Base-by-base conservation (phyloP, 1,284 basidiomycete genomes). In the Grifola frondosa region DNA sequence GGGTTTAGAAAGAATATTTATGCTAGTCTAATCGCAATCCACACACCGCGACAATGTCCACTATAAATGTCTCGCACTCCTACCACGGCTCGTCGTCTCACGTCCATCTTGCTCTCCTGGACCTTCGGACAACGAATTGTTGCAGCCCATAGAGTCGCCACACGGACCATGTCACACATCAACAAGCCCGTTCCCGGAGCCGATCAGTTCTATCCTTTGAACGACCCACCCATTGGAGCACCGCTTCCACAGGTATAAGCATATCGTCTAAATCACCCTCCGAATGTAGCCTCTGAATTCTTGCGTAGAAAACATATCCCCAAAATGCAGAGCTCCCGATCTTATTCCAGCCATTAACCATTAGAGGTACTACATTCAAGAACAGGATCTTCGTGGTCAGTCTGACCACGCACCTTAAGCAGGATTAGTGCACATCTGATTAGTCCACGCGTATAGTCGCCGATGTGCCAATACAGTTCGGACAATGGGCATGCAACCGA, bases 381-480 rank as follows among this genome's bases (percentile, higher is more conserved):
- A 89, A 91, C 61, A 70, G 82, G 33, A 80, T 88, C 32, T 81
- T 78, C 52, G 83, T 80, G 12, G 65, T 65, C 25, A 43, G 61
- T 47, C 19, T 19, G 19, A 9, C 34, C 26, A 30, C 20, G 24
- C 38, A 25, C 10, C 25, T 6, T n/a, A n/a, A n/a, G n/a, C n/a
- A n/a, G n/a, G n/a, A n/a, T n/a, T n/a, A n/a, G n/a, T n/a, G n/a
- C n/a, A n/a, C n/a, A n/a, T n/a, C n/a, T 13, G 16, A 32, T 20
- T 29, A 25, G 15, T 13, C 29, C 33, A 19, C 22, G 36, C n/a
- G 19, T 26, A 1, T 34, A 81, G 79, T 70, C 84, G n/a, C 85
- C 85, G 2, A 85, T 88, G 83, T 89, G 87, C 61, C 81, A 84
- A 55, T 91, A 91, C 67, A 85, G 81, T 36, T 73, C 83, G 5